Conservation (phyloP, 1,284 basidiomycete genomes). For the Ceratorhiza oryzae-sativae region DNA sequence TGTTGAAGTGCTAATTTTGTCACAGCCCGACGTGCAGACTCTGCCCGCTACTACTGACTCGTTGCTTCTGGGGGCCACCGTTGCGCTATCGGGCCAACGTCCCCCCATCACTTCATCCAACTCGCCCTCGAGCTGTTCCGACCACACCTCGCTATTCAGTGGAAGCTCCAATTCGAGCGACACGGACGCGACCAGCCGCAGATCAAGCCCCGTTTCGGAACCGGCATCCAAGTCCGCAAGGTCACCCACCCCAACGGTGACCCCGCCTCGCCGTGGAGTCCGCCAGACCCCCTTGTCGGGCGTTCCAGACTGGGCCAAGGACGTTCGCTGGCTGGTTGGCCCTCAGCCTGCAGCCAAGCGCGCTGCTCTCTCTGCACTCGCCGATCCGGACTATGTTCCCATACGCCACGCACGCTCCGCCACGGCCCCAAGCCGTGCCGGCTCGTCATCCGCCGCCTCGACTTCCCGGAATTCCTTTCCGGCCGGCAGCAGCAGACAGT, state of each 20-base stretch:
- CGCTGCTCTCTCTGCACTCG: slow-evolving; percentile 44
- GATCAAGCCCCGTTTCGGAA: slow-evolving; percentile 3
- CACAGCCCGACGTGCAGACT: background rate
- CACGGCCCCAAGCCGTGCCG: slow-evolving; percentile 31
- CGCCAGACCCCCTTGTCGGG: slow-evolving; percentile 26
- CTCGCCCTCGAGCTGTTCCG: background rate
- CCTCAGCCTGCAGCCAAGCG: slow-evolving; percentile 49
- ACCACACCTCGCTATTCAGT: background rate
- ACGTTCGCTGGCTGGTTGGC: slow-evolving; percentile 66
- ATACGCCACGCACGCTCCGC: slow-evolving; percentile 45
- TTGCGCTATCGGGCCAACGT: slow-evolving; percentile 1
- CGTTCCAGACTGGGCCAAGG: slow-evolving; percentile 54
- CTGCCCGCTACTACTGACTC: slow-evolving; percentile 10
- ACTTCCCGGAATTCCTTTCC: background rate
- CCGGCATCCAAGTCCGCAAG: background rate
- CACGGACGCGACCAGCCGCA: background rate
- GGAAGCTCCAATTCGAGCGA: slow-evolving; percentile 14
- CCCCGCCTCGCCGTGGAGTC: slow-evolving; percentile 4
- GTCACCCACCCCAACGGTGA: background rate
- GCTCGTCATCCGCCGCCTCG: slow-evolving; percentile 13
- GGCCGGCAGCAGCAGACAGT: slow-evolving; percentile 39
- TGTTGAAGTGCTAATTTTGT: too few species aligned
- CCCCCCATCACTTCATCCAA: slow-evolving; percentile 1
- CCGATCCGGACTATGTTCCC: slow-evolving; percentile 41
- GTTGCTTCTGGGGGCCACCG: slow-evolving; percentile 8